Evolutionary conservation across 768 basidiomycete species (phyloP).

Genomic region (Leccinum broughii): DNA sequence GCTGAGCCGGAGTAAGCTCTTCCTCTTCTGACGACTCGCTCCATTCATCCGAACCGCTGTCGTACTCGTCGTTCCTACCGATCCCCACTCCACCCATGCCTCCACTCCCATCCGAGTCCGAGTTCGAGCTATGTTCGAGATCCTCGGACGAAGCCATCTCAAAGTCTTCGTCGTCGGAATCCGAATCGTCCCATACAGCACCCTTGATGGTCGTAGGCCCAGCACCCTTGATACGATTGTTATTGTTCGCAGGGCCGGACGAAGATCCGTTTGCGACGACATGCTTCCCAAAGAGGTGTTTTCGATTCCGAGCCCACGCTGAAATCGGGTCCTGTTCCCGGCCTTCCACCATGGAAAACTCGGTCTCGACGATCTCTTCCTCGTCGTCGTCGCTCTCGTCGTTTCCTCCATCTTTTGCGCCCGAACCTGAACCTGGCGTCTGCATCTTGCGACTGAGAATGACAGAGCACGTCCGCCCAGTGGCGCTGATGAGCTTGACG

Average conservation of each 20-base stretch:
- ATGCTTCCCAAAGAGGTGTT: slow-evolving; percentile 54
- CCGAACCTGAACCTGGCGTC: slow-evolving; percentile 1
- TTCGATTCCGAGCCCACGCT: slow-evolving; percentile 62
- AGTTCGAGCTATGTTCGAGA: slow-evolving; percentile 43
- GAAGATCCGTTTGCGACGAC: background rate
- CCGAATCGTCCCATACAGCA: slow-evolving; percentile 35
- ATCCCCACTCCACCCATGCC: slow-evolving; percentile 17
- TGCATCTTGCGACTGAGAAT: slow-evolving; percentile 44
- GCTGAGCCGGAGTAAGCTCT: slow-evolving; percentile 53
- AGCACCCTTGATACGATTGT: slow-evolving; percentile 1
- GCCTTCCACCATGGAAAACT: slow-evolving; percentile 72
- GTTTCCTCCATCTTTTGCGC: background rate
- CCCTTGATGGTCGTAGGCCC: slow-evolving; percentile 22
- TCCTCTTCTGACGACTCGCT: slow-evolving; percentile 42
- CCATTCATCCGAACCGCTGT: slow-evolving; percentile 29
- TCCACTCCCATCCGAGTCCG: slow-evolving; percentile 35
- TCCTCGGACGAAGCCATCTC: slow-evolving; percentile 41
- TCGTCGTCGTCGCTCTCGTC: slow-evolving; percentile 35
- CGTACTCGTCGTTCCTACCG: slow-evolving; percentile 25
- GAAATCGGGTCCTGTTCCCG: slow-evolving; percentile 64
- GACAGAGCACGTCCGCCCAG: slow-evolving; percentile 68
- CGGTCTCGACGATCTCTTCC: slow-evolving; percentile 52
- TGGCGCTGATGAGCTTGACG: slow-evolving; percentile 56
- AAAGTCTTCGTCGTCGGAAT: slow-evolving; percentile 37
- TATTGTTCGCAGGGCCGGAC: slow-evolving; percentile 3